Evolutionary conservation across 139 green algal genomes (phyloP), one percentile per base, ranked within the genome.

Genomic region (Pleodorina starrii): DNA sequence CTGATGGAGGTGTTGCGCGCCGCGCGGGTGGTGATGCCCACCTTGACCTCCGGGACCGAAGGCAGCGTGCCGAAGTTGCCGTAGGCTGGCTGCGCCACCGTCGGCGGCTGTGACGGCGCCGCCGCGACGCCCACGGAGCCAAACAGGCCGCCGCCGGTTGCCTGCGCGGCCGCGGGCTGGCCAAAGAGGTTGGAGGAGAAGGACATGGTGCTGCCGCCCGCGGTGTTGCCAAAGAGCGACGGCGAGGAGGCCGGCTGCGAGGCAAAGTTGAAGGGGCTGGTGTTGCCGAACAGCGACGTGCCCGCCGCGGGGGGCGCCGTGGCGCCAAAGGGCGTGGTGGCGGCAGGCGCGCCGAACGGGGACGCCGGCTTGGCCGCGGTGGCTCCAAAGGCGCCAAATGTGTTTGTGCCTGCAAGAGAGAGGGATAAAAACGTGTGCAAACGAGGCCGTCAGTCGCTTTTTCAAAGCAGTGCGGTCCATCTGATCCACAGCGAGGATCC

Each of bases 1-100:
- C 73, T 82, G 57, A 82, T 75, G 32, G 72, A 84, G 46, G 81
- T 73, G 36, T 77, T 57, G 27, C 91, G 90, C 0, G 82, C 48
- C 0, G 92, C 91, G 6, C 95, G 91, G 42, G 94, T 88, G 11
- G 88, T 96, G 77, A 98, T 96, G 89, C 96, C 96, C 27, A 96
- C 93, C 85, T 94, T 95, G 78, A 88, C 90, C 66, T 94, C 93
- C 0, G 90, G 84, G 23, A 95, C 77, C 0, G 80, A 19, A 0
- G 91, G 91, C 74, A 95, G 85, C 25, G 85, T 59, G 29, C 85
- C 77, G 66, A 94, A 92, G 69, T 82, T 75, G 32, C 91, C 91
- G 54, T 92, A 96, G 32, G 92, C 89, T 1, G 90, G 73, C 79
- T 92, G 90, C 0, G 90, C 89, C 40, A 94, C 92, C 1, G 51